These are phyloP conservation scores for Talaromyces pinophilus DNA, from an alignment of 2,329 filamentous ascomycete species.

Conservation along the genomic window DNA sequence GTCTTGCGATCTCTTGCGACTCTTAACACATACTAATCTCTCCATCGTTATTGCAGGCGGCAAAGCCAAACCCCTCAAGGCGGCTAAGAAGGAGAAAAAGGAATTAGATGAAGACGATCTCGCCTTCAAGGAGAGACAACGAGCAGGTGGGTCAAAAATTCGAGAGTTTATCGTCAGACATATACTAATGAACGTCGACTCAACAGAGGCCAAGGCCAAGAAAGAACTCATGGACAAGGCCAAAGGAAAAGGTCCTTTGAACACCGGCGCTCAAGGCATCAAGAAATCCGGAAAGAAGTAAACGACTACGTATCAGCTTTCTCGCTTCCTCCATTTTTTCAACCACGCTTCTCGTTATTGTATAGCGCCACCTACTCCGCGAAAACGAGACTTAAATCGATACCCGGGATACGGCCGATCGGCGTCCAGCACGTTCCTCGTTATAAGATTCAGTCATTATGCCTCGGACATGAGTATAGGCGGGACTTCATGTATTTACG, in stretches of 20 bases:
- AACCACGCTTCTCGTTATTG: background rate
- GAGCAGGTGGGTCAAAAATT: slow-evolving; percentile 63
- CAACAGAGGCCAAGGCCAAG: slow-evolving; percentile 74
- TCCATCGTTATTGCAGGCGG: slow-evolving; percentile 58
- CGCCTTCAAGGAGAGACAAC: slow-evolving; percentile 80
- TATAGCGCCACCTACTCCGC: background rate
- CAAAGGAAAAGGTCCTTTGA: slow-evolving; percentile 84
- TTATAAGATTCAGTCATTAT: slow-evolving; percentile 1
- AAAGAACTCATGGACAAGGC: slow-evolving; percentile 82
- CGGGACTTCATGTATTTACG: background rate
- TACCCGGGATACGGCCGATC: slow-evolving; percentile 10
- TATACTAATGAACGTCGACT: background rate
- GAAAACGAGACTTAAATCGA: slow-evolving; percentile 1
- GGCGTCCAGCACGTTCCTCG: slow-evolving; percentile 4
- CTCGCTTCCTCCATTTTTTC: background rate
- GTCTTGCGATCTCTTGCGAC: background rate
- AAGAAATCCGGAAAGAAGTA: slow-evolving; percentile 99
- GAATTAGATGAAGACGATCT: slow-evolving; percentile 86
- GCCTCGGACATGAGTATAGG: background rate
- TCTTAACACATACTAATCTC: slow-evolving; percentile 18
- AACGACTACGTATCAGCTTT: slow-evolving; percentile 24
- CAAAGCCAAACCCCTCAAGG: slow-evolving; percentile 84
- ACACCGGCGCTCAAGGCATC: slow-evolving; percentile 82
- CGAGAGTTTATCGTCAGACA: no score
- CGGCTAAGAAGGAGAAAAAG: slow-evolving; percentile 78